Evolutionary conservation across 139 green algal genomes (phyloP).

Genomic region (Chlamydomonas schloesseri): DNA sequence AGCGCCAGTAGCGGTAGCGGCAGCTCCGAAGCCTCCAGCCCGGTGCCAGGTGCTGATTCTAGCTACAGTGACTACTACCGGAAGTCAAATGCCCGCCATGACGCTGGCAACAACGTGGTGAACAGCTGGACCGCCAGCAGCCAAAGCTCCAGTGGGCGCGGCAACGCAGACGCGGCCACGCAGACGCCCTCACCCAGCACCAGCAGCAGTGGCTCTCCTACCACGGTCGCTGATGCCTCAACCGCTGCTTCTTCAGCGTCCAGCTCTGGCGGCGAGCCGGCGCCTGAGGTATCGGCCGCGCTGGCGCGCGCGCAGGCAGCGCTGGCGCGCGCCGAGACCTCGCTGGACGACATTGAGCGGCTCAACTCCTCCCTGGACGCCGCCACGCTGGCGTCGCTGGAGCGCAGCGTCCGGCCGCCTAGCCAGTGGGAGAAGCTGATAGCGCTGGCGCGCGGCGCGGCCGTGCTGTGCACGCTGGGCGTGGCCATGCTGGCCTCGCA

Average conservation of each 20-base stretch:
- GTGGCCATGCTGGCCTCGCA: slow-evolving; percentile 60
- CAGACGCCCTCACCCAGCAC: too few species aligned
- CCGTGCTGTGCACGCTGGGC: neutral
- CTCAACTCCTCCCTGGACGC: slow-evolving; percentile 15
- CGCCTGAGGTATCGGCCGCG: slow-evolving; percentile 33
- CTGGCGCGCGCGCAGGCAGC: slow-evolving; percentile 50
- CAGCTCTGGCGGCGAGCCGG: too few species aligned
- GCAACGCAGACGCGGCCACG: too few species aligned
- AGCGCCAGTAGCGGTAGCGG: neutral
- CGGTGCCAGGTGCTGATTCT: too few species aligned
- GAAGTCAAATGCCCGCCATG: neutral
- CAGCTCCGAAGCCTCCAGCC: neutral
- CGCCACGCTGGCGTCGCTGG: neutral
- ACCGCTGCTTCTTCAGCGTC: too few species aligned
- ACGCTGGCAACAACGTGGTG: too few species aligned
- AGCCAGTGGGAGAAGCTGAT: neutral
- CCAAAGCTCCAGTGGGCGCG: too few species aligned
- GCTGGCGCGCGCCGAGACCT: slow-evolving; percentile 48
- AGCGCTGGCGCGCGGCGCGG: neutral
- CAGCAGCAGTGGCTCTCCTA: neutral
- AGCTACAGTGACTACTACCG: slow-evolving; percentile 39
- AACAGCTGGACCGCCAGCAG: too few species aligned
- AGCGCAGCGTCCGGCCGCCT: neutral
- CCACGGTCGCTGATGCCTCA: neutral
- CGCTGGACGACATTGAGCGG: slow-evolving; percentile 52